Percentiles rank a stretch among this genome's conserved stretches.
Conservation (phyloP, 2,329 filamentous ascomycete genomes). For the Trichoderma arundinaceum region DNA sequence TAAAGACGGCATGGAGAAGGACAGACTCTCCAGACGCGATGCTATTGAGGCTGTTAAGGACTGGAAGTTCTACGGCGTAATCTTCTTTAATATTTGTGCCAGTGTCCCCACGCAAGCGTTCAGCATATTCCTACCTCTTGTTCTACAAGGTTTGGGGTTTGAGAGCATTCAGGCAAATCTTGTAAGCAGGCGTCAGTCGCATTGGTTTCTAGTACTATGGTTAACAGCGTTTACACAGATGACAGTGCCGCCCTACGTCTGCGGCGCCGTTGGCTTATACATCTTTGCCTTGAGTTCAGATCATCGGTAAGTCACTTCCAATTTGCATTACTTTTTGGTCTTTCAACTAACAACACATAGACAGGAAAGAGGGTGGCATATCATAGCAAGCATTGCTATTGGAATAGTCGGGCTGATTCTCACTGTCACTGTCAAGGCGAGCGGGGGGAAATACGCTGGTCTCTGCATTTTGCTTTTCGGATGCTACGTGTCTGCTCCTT, state of each 20-base stretch:
- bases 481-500: conserved; percentile 2
- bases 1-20: not conserved
- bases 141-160: not conserved
- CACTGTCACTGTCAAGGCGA: not conserved
- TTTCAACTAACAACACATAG: not conserved
- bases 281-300: conserved; percentile 2
- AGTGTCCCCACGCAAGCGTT: conserved; percentile 4
- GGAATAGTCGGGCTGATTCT: conserved; percentile 1
- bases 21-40: conserved; percentile 1
- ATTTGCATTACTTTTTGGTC: not conserved
- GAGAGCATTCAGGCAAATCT: not conserved
- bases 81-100: conserved; percentile 1
- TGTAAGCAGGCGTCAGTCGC: not conserved
- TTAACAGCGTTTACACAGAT: not conserved
- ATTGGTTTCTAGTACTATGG: not conserved
- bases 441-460: not conserved
- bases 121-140: conserved; percentile 5
- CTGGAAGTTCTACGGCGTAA: conserved; percentile 1
- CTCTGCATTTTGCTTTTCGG: conserved; percentile 4
- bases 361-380: not conserved
- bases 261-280: conserved; percentile 2
- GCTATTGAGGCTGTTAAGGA: not conserved
- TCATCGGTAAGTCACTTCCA: conserved; percentile 1
- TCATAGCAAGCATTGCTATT: conserved; percentile 3
- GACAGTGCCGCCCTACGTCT: conserved; percentile 1